Conservation (phyloP, 2,329 filamentous ascomycete species). For the Fusarium nanum region DNA sequence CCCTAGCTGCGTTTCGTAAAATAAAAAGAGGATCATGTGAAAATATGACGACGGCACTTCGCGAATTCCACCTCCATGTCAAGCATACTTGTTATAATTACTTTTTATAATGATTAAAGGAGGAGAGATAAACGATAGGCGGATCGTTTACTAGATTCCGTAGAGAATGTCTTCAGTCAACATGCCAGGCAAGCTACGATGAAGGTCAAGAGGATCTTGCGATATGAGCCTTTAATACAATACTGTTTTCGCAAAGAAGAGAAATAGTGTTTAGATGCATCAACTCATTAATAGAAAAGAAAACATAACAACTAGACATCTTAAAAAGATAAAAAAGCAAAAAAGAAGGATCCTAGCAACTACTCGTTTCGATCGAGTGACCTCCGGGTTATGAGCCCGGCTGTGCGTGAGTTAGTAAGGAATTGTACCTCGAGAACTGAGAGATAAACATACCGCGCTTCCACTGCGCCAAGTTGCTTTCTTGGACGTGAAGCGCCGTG, state of each 20-base stretch:
- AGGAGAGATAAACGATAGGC: too few relatives aligned
- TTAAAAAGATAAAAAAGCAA: not conserved
- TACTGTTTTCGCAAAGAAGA: too few relatives aligned
- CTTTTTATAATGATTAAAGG: too few relatives aligned
- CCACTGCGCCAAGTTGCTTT: constrained; percentile 30
- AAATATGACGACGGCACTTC: too few relatives aligned
- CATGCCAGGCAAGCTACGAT: accelerated
- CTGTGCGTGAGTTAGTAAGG: constrained; percentile 16
- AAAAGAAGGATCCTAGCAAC: constrained; percentile 20
- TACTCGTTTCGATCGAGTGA: constrained; percentile 29
- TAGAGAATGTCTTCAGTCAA: too few relatives aligned
- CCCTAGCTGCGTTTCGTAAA: too few relatives aligned
- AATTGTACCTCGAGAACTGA: not conserved
- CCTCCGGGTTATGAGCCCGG: constrained; percentile 31
- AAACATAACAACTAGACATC: accelerated
- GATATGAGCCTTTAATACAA: too few relatives aligned
- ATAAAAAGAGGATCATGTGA: too few relatives aligned
- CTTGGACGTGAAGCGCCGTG: not conserved
- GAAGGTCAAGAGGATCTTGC: too few relatives aligned
- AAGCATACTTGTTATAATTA: too few relatives aligned
- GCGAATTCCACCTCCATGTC: too few relatives aligned
- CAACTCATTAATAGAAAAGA: not conserved
- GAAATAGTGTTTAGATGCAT: not conserved
- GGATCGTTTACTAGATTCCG: too few relatives aligned
- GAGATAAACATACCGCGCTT: constrained; percentile 18